Base-by-base conservation (phyloP, 768 basidiomycete species). In the Filobasidium floriforme region DNA sequence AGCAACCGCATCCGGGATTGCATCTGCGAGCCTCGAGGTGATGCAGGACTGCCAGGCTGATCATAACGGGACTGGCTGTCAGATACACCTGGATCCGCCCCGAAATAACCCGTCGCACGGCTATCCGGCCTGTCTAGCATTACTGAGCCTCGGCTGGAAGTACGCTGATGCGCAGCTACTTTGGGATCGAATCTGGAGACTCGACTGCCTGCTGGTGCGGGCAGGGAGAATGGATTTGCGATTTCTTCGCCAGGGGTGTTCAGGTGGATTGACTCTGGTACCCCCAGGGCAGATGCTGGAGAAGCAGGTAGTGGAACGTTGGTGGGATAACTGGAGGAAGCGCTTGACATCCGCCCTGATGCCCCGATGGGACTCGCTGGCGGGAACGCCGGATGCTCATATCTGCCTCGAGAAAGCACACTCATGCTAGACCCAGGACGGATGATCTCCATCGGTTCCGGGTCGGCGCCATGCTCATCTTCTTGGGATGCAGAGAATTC, bases 131-230 rank as follows among this genome's bases (percentile, higher is more conserved):
- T 59, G 81, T 81, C 75, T 78, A 37, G 81, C 72, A 22, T n/a
- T 6, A 51, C 24, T n/a, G 40, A 62, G 22, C 54, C 51, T 54
- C 57, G 18, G 32, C 52, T 43, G 60, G 55, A 64, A 32, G 26
- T 51, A 43, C 26, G 44, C 4, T 41, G 28, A 29, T 43, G 28
- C 41, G 37, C 43, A 26, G 80, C 80, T 24, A 81, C 81, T 75
- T 90, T 90, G n/a, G 89, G 89, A 76, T 92, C 90, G 75, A 91
- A 89, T 40, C 86, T 83, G 22, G 88, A 89, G 26, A 84, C 82
- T 51, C 84, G 83, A 10, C 83, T 79, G 11, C 81, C 79, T n/a
- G 83, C 84, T 26, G 87, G 86, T 46, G 86, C 84, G 52, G 85
- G 84, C 40, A 89, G 77, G 37, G 86, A 83, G 74, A 90, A 90